Evolutionary conservation across 1,284 basidiomycete genomes (phyloP).

Genomic region (Pseudozyma sp.): DNA sequence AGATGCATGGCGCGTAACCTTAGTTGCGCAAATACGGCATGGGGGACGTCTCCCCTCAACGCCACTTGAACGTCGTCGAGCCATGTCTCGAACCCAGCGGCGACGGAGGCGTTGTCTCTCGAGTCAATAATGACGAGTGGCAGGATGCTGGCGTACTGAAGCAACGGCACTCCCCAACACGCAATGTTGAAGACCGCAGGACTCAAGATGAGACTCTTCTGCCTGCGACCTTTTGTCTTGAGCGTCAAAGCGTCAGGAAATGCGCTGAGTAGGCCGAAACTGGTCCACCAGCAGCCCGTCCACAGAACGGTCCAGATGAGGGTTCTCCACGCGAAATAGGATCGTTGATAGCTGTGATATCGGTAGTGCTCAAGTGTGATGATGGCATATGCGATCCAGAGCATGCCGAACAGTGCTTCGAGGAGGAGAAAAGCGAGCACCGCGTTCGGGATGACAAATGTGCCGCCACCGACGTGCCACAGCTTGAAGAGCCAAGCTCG

Average conservation of each 20-base stretch:
- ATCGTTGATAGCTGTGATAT: constrained; percentile 1
- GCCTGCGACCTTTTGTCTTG: constrained; percentile 13
- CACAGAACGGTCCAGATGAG: constrained; percentile 28
- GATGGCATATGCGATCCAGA: constrained; percentile 18
- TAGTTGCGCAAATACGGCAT: neutral
- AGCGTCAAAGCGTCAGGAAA: constrained; percentile 39
- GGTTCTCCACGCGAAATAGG: constrained; percentile 14
- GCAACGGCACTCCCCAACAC: constrained; percentile 18
- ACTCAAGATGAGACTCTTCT: constrained; percentile 28
- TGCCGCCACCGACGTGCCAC: constrained; percentile 28
- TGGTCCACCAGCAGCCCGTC: constrained; percentile 29
- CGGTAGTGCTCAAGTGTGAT: constrained; percentile 21
- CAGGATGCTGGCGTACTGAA: constrained; percentile 15
- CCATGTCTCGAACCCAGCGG: constrained; percentile 16
- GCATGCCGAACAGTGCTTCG: constrained; percentile 10
- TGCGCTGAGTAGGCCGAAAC: constrained; percentile 28
- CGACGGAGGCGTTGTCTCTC: neutral
- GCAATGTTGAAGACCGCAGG: constrained; percentile 23
- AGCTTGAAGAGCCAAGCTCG: constrained; percentile 38
- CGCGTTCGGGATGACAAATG: constrained; percentile 36
- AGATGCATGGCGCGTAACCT: constrained; percentile 1
- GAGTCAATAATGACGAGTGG: constrained; percentile 11
- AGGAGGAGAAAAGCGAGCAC: constrained; percentile 24
- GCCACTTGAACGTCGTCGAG: neutral
- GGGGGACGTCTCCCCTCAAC: neutral